phyloP scores from a whole-genome alignment of 2,329 filamentous ascomycete genomes.

The Beauveria varroae region DNA sequence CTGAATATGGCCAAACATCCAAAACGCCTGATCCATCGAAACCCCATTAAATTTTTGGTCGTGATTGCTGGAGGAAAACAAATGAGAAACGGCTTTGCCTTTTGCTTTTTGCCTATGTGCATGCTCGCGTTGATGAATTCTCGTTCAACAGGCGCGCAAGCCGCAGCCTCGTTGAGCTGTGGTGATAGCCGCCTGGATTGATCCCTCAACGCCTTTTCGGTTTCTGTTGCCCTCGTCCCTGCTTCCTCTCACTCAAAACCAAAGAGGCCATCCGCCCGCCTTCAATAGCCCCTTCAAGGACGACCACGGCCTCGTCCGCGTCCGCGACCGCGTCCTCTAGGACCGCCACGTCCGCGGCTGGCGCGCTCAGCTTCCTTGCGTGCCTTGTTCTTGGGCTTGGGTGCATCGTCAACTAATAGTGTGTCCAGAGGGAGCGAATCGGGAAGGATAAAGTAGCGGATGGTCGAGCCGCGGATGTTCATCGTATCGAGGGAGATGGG shows the following conservation, averaged over 20 bases:
- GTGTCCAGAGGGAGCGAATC: slow-evolving; percentile 94
- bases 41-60: slow-evolving; percentile 1
- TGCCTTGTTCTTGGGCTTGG: slow-evolving; percentile 99
- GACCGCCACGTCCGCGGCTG: slow-evolving; percentile 44
- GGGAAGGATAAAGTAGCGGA: slow-evolving; percentile 93
- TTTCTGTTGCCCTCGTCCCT: neutral
- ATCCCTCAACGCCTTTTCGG: neutral
- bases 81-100: neutral
- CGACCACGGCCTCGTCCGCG: slow-evolving; percentile 34
- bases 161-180: neutral
- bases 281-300: slow-evolving; percentile 6
- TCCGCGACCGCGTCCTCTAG: slow-evolving; percentile 45
- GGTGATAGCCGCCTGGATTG: neutral
- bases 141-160: neutral
- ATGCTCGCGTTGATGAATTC: neutral
- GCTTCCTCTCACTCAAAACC: neutral
- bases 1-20: slow-evolving; percentile 10
- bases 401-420: slow-evolving; percentile 88
- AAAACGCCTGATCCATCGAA: slow-evolving; percentile 10
- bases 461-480: slow-evolving; percentile 92
- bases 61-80: neutral
- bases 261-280: neutral
- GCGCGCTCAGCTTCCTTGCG: slow-evolving; percentile 73
- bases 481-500: slow-evolving; percentile 87
- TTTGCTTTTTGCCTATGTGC: neutral